Evolutionary conservation across 2,329 filamentous ascomycete species (phyloP), one percentile per base, ranked within the genome.

Genomic region (Ophiostoma perfectum): DNA sequence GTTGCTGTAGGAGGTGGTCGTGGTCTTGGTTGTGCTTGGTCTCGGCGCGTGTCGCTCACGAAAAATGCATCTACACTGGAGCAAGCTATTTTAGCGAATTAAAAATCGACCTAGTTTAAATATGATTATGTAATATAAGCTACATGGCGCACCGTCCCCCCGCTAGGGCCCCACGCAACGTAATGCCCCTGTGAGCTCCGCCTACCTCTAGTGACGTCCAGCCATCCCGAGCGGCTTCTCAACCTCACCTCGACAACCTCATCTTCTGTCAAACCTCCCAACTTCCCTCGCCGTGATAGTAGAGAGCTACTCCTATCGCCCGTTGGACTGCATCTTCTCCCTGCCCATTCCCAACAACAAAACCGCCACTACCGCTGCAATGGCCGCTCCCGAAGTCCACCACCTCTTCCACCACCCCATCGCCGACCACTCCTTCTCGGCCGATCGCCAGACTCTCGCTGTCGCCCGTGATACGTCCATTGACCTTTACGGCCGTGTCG

Each of bases 351-450:
- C 2, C 27, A 16, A 36, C 6, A 27, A 45, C 8, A 42, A 5
- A 47, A 5, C 18, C 18, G 16, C 38, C 3, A 55, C 45, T 27
- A n/a, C 63, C 41, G 18, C 63, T 18, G 47, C 63, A 27, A 64
- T 98, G 94, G 84, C 91, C 68, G 79, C 89, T 70, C 92, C 93
- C 72, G 92, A 98, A 84, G 91, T 96, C 70, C 92, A 98, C 81
- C 93, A 98, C 77, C 90, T 99, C 73, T 99, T 99, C 82, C 93
- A 98, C 82, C 88, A 90, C 74, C 93, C 94, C 71, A 97, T 99
- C 77, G 92, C 92, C 73, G 95, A 99, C 83, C 95, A 99, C 80
- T 97, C 94, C 69, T 99, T 99, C 86, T 97, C 93, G 72, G 88
- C 92, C 71, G 95, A 99, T 81, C 91, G 89, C 77, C 83, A 88